Percentiles rank a stretch among this genome's conserved stretches.
Conservation (phyloP, 495 filamentous ascomycete species). For the Jackrogersella multiformis region DNA sequence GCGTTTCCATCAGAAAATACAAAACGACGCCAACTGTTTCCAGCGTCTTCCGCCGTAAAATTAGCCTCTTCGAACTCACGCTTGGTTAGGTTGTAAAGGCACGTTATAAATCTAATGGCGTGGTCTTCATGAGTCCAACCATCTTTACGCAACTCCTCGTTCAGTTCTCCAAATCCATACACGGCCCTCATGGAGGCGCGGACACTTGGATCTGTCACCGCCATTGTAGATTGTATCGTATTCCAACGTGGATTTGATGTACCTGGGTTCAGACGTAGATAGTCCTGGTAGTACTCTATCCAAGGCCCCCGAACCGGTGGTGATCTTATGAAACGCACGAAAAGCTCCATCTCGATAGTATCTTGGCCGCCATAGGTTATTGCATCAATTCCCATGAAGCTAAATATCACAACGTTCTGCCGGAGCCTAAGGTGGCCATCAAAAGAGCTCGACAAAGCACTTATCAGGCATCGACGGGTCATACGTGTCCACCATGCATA, state of each 20-base stretch:
- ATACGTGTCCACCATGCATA: not conserved
- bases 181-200: not conserved
- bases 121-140: constrained; percentile 22
- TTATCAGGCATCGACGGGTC: not conserved
- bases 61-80: not conserved
- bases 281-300: not conserved
- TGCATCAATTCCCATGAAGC: not conserved
- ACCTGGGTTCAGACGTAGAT: not conserved
- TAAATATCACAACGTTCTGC: not conserved
- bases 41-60: not conserved
- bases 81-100: not conserved
- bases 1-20: not conserved
- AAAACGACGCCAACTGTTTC: not conserved
- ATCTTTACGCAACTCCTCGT: not conserved
- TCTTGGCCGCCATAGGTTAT: not conserved
- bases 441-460: not conserved
- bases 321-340: constrained; percentile 5
- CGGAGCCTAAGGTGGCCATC: not conserved
- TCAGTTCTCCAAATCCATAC: not conserved
- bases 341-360: not conserved
- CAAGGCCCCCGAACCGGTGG: not conserved
- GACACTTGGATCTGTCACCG: too few species aligned
- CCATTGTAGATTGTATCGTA: constrained; percentile 1
- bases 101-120: constrained; percentile 13
- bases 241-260: constrained; percentile 6